A percentile compares a stretch with the other conserved stretches of the same genome.
These are phyloP conservation scores for Lactarius hatsudake DNA, from an alignment of 768 basidiomycete species.

Conservation along the genomic window DNA sequence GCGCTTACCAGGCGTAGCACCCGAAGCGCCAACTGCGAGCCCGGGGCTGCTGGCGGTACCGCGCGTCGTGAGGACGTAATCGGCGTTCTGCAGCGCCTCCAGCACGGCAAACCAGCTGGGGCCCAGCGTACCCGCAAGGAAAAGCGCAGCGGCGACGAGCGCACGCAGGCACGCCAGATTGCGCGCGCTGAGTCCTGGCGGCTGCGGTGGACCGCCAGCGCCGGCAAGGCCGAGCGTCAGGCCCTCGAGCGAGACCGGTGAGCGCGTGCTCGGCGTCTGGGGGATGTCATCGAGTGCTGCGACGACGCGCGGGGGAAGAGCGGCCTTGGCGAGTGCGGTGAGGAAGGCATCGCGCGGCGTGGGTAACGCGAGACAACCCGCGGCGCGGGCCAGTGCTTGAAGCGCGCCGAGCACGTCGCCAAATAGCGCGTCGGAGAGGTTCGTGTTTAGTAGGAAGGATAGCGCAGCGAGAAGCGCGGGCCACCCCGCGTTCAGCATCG, in stretches of 20 bases:
- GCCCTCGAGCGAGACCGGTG: slow-evolving; percentile 58
- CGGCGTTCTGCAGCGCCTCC: slow-evolving; percentile 91
- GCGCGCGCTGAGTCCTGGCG: slow-evolving; percentile 80
- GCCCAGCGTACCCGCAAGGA: slow-evolving; percentile 83
- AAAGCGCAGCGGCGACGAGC: slow-evolving; percentile 69
- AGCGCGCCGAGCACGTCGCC: slow-evolving; percentile 79
- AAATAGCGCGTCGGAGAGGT: slow-evolving; percentile 90
- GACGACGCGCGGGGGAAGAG: slow-evolving; percentile 88
- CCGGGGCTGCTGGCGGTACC: slow-evolving; percentile 33
- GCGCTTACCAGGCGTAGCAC: slow-evolving; percentile 16
- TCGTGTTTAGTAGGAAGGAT: slow-evolving; percentile 86
- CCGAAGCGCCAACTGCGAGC: slow-evolving; percentile 26
- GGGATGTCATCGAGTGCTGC: slow-evolving; percentile 68
- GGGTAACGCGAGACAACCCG: slow-evolving; percentile 80
- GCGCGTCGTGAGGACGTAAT: slow-evolving; percentile 78
- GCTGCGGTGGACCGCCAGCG: slow-evolving; percentile 37
- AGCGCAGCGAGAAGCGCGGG: slow-evolving; percentile 88
- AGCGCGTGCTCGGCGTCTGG: slow-evolving; percentile 58
- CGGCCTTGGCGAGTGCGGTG: slow-evolving; percentile 82
- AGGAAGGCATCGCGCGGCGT: slow-evolving; percentile 95
- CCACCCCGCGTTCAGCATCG: slow-evolving; percentile 87
- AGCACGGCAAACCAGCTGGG: slow-evolving; percentile 90
- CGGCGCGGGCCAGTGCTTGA: slow-evolving; percentile 81
- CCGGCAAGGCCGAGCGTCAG: slow-evolving; percentile 48
- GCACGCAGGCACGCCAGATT: slow-evolving; percentile 91